Evolutionary conservation across 2,329 filamentous ascomycete species (phyloP).

Genomic region (Blastomyces gilchristii): DNA sequence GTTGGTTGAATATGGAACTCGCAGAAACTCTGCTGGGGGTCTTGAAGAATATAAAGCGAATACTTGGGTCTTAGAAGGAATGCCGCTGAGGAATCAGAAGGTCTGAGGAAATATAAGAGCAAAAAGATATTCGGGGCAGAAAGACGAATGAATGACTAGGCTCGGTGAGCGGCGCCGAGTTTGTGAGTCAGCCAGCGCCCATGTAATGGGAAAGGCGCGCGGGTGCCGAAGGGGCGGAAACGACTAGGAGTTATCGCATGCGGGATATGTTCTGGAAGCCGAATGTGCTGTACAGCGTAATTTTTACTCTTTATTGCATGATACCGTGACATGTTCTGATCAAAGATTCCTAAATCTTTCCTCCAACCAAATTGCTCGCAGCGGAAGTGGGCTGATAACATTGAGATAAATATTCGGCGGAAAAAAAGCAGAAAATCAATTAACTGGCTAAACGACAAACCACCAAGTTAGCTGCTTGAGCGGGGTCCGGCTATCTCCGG

Average conservation of each 20-base stretch:
- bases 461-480: not conserved
- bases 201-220: not conserved
- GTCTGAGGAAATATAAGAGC: not conserved
- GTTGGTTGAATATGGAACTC: not conserved
- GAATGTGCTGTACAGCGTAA: not conserved
- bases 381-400: not conserved
- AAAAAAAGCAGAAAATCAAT: conserved; percentile 8
- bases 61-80: not conserved
- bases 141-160: not conserved
- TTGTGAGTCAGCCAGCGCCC: not conserved
- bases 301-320: not conserved
- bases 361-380: not conserved
- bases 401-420: not conserved
- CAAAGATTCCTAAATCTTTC: not conserved
- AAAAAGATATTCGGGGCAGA: not conserved
- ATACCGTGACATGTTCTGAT: not conserved
- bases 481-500: not conserved
- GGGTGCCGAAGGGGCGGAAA: not conserved
- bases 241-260: no score
- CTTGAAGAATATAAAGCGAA: not conserved
- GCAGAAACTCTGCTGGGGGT: not conserved
- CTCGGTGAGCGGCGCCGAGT: not conserved
- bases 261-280: not conserved
- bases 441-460: not conserved
- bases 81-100: not conserved